Base-by-base conservation (phyloP, 352 stramenopile species). In the Phytopythium cucurbitacearum region DNA sequence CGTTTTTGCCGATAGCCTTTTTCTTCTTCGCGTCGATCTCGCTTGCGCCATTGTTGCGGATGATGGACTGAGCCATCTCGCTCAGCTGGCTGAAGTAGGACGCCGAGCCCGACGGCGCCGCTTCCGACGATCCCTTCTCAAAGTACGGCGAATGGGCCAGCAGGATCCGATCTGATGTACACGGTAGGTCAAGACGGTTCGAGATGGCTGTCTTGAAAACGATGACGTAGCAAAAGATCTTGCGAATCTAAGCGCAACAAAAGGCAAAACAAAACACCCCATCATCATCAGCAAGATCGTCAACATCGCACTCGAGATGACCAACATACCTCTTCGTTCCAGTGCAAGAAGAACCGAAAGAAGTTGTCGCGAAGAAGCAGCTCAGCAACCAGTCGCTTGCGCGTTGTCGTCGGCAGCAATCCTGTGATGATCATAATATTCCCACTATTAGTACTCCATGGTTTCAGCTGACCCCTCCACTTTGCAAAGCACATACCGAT, bases 281-380 rank as follows among this genome's bases (percentile, higher is more conserved):
- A 8, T 7, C 35, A 59, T 11, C 56, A 43, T 16, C 53, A 51
- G 2, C 5, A 5, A 16, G 12, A 59, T n/a, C 37, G 3, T 58
- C 41, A 32, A 37, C 7, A 53, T 15, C 33, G 28, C 1, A 37
- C 3, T 43, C 12, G 33, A 37, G 33, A 11, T 1, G 21, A 42
- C 35, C 7, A 10, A 51, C 50, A 51, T 55, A 91, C 82, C 76
- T 94, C 84, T 79, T 94, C 84, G 51, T 94, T 94, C 84, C 84
- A 94, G 67, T 94, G 81, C 43, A 94, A 62, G 61, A 92, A 92
- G 47, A 94, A 78, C 33, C 73, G 70, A 47, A 92, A 94, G 57
- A 94, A 94, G 52, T 94, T 87, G n/a, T 94, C 81, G 12, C 82
- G 77, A 42, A 94, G 53, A 32, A 94, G 72, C 15, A 92, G 64